phyloP scores from a whole-genome alignment of 164 flowering plant genomes.

The Vitis cinerea region DNA sequence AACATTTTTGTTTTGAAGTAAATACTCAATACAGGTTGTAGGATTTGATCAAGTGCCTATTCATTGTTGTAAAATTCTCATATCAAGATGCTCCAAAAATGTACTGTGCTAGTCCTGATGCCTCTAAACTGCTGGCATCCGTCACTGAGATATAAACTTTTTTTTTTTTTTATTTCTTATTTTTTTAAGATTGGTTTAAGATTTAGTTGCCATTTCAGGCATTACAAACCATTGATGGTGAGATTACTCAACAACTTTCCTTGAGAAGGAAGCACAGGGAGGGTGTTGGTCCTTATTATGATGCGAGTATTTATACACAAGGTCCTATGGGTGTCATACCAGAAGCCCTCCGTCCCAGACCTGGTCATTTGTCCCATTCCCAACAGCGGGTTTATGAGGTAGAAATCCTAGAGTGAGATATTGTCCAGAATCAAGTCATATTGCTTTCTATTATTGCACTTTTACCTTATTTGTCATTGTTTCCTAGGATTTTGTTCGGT shows the following conservation, averaged over 20 bases:
- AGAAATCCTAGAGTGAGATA: neutral
- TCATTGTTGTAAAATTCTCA: too few relatives aligned
- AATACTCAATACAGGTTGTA: too few relatives aligned
- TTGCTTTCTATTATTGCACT: neutral
- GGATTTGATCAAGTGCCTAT: too few relatives aligned
- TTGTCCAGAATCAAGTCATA: neutral
- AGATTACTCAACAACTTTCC: conserved; percentile 73
- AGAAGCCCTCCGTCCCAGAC: conserved; percentile 90
- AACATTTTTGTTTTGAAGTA: too few relatives aligned
- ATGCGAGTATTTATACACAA: conserved; percentile 67
- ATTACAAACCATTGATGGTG: conserved; percentile 80
- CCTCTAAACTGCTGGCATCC: too few relatives aligned
- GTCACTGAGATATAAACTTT: too few relatives aligned
- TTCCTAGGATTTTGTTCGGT: conserved; percentile 82
- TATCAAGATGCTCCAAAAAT: too few relatives aligned
- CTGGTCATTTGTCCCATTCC: conserved; percentile 77
- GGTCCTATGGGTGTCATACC: conserved; percentile 72
- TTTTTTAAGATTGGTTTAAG: neutral
- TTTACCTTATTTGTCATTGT: conserved; percentile 4
- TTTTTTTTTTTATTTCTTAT: too few relatives aligned
- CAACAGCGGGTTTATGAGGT: conserved; percentile 99
- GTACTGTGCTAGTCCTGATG: too few relatives aligned
- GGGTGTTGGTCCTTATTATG: conserved; percentile 65
- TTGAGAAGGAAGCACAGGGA: conserved; percentile 87
- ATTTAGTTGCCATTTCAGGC: conserved; percentile 45